Percentiles rank a stretch among this genome's conserved stretches.
Conservation (phyloP, 305 asterid genomes). For the Fraxinus xanthoxyloides region DNA sequence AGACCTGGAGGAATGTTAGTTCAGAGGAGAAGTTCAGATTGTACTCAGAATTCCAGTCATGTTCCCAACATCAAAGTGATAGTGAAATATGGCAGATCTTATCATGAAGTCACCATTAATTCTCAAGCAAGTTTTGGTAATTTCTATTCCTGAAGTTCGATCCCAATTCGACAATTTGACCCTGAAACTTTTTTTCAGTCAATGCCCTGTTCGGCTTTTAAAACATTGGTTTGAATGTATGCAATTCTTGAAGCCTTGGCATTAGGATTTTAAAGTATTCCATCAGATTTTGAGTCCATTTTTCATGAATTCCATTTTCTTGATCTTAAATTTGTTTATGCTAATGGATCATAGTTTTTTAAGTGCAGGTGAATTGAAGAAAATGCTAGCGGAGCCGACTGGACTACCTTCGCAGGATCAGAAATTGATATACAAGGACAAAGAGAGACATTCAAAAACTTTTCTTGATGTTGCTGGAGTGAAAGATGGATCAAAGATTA, state of each 20-base stretch:
- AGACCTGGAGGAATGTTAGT: conserved; percentile 95
- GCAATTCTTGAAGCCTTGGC: background rate
- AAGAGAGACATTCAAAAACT: conserved; percentile 64
- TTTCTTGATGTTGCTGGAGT: conserved; percentile 75
- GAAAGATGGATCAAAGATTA: conserved; percentile 63
- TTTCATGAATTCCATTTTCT: background rate
- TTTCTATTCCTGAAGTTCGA: background rate
- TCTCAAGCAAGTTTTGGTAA: conserved; percentile 86
- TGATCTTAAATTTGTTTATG: background rate
- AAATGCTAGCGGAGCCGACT: conserved; percentile 55
- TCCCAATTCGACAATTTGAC: background rate
- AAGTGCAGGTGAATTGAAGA: conserved; percentile 71
- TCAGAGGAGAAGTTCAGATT: conserved; percentile 71
- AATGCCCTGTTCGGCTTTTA: background rate
- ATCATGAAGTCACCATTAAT: conserved; percentile 57
- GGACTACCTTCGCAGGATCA: conserved; percentile 66
- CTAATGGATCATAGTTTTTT: background rate
- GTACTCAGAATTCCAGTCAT: conserved; percentile 32
- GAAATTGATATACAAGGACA: conserved; percentile 63
- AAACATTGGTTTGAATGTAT: background rate
- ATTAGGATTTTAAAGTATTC: background rate
- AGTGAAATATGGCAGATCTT: conserved; percentile 61
- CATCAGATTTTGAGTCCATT: background rate
- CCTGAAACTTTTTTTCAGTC: background rate
- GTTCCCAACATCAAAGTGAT: conserved; percentile 53